Conservation (phyloP, 2,329 filamentous ascomycete species). For the Cercospora sp. region DNA sequence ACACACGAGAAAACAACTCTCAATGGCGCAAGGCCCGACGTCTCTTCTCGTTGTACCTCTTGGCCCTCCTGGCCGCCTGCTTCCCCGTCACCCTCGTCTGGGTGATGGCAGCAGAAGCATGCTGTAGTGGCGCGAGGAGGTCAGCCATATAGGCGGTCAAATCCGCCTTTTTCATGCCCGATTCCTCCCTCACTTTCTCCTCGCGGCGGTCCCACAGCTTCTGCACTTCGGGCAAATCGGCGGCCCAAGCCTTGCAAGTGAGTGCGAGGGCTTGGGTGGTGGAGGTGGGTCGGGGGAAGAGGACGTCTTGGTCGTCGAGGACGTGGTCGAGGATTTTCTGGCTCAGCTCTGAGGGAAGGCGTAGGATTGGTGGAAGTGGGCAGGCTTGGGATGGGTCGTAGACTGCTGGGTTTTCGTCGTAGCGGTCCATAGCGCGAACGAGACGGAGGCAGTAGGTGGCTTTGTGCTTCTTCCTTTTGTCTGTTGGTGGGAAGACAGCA, state of each 20-base stretch:
- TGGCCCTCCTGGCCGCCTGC: not conserved
- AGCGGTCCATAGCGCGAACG: slow-evolving; percentile 15
- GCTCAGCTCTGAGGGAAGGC: slow-evolving; percentile 21
- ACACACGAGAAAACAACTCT: not conserved
- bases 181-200: not conserved
- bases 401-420: slow-evolving; percentile 12
- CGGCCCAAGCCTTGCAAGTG: slow-evolving; percentile 15
- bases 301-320: slow-evolving; percentile 18
- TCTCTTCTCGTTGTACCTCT: not conserved
- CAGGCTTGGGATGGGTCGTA: not conserved
- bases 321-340: slow-evolving; percentile 18
- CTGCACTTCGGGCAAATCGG: slow-evolving; percentile 13
- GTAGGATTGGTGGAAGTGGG: slow-evolving; percentile 13
- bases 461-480: slow-evolving; percentile 14
- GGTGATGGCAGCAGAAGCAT: not conserved
- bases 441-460: slow-evolving; percentile 15
- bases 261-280: slow-evolving; percentile 12
- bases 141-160: slow-evolving; percentile 1
- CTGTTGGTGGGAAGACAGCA: slow-evolving; percentile 1
- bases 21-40: not conserved
- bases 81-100: not conserved
- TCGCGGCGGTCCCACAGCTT: slow-evolving; percentile 16
- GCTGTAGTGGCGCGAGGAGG: not conserved
- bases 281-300: slow-evolving; percentile 13
- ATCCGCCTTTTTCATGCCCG: not conserved